A percentile compares a stretch with the other conserved stretches of the same genome.
These are phyloP conservation scores for Collariella sp. DNA, from an alignment of 495 filamentous ascomycete species.

Conservation along the genomic window DNA sequence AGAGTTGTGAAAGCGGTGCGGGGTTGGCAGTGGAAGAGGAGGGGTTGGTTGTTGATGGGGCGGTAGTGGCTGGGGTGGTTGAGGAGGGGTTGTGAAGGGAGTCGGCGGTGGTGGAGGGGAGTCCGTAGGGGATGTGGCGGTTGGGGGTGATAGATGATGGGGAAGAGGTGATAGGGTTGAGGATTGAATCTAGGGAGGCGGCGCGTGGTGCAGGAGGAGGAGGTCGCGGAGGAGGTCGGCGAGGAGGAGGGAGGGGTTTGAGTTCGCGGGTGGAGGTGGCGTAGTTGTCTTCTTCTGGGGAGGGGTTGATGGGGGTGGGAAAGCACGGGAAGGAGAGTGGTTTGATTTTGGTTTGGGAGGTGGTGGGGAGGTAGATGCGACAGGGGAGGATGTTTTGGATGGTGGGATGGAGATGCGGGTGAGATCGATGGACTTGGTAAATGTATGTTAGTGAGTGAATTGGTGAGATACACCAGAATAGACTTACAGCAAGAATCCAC, in stretches of 20 bases:
- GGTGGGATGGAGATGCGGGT: constrained; percentile 49
- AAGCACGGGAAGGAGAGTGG: neutral
- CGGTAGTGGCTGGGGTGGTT: neutral
- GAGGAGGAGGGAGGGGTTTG: constrained; percentile 64
- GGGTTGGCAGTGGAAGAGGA: constrained; percentile 31
- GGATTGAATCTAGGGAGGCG: constrained; percentile 57
- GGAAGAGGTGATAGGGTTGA: neutral
- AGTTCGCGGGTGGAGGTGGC: constrained; percentile 88
- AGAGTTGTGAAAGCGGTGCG: constrained; percentile 43
- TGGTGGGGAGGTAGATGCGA: neutral
- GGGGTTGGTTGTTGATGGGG: neutral
- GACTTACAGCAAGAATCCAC: constrained; percentile 83
- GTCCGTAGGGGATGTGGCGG: no score
- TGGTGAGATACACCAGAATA: neutral
- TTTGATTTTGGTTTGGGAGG: neutral
- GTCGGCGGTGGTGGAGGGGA: no score
- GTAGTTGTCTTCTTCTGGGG: constrained; percentile 27
- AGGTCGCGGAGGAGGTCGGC: constrained; percentile 73
- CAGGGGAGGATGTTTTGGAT: constrained; percentile 24
- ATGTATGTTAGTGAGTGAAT: constrained; percentile 3
- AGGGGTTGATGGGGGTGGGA: neutral
- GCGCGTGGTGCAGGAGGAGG: constrained; percentile 80
- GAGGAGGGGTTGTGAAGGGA: no score
- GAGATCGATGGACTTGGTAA: constrained; percentile 58
- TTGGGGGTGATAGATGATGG: neutral